A percentile compares a stretch with the other conserved stretches of the same genome.
Evolutionary conservation across 1,284 basidiomycete species (phyloP).

Genomic region (Austropuccinia psidii): DNA sequence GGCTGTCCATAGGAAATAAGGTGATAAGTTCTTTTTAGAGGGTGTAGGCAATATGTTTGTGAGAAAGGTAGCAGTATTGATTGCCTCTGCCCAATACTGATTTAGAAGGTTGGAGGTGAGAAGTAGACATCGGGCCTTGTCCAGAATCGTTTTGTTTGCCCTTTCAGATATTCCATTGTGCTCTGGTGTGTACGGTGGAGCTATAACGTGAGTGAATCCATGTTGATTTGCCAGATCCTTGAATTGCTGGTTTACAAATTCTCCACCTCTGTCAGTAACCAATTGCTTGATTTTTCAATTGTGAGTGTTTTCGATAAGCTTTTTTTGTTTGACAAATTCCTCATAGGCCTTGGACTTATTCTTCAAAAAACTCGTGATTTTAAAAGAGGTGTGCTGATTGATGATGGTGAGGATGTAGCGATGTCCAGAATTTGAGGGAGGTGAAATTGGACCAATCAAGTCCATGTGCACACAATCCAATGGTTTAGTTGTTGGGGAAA

Average conservation of each 20-base stretch:
- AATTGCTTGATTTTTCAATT: neutral
- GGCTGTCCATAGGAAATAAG: no score
- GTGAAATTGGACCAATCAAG: neutral
- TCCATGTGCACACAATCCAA: neutral
- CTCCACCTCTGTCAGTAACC: constrained; percentile 1
- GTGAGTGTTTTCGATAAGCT: neutral
- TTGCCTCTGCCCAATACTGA: neutral
- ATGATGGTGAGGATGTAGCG: neutral
- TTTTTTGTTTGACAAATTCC: neutral
- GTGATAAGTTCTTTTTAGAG: no score
- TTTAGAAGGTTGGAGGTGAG: neutral
- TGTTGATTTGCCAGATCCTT: no score
- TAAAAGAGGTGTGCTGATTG: neutral
- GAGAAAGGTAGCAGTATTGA: neutral
- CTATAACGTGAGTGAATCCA: neutral
- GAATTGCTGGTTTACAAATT: neutral
- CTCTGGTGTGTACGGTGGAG: neutral
- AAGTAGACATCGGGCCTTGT: neutral
- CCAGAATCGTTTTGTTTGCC: neutral
- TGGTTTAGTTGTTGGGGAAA: neutral
- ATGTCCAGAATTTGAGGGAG: neutral
- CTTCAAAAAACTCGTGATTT: neutral
- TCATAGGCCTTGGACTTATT: neutral
- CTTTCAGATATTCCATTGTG: neutral
- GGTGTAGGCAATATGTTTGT: no score